phyloP scores from a whole-genome alignment of 2,329 filamentous ascomycete species.

The Trichoderma hamatum region DNA sequence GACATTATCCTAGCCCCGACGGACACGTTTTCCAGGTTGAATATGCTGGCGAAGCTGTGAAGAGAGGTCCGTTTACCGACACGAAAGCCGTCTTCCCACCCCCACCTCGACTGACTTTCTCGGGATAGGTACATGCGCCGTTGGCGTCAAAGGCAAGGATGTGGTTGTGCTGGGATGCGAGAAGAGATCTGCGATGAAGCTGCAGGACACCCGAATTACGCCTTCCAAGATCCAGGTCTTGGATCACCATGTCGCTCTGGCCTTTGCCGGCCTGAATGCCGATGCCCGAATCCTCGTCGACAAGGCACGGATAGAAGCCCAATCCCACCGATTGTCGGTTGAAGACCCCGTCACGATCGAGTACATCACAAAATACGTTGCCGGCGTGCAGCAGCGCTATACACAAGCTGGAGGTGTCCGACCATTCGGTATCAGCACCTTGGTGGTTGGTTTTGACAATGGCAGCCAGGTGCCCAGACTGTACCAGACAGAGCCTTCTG shows the following conservation, averaged over 20 bases:
- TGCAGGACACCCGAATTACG: constrained; percentile 98
- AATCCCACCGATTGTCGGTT: constrained; percentile 94
- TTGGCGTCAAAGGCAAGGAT: constrained; percentile 92
- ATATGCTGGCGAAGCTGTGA: constrained; percentile 98
- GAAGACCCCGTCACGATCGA: constrained; percentile 98
- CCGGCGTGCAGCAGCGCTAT: constrained; percentile 97
- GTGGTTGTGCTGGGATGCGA: constrained; percentile 97
- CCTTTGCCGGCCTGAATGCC: constrained; percentile 95
- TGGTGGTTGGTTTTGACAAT: constrained; percentile 98
- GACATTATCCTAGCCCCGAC: constrained; percentile 72
- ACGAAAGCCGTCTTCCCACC: constrained; percentile 2
- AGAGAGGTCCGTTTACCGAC: constrained; percentile 70
- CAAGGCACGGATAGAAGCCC: constrained; percentile 95
- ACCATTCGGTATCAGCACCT: constrained; percentile 97
- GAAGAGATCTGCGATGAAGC: constrained; percentile 98
- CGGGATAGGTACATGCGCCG: constrained; percentile 83
- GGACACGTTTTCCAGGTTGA: constrained; percentile 99
- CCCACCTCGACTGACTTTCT: constrained; percentile 22
- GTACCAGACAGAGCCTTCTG: constrained; percentile 98
- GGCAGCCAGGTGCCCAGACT: constrained; percentile 85
- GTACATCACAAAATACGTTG: constrained; percentile 99
- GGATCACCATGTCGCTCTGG: constrained; percentile 94
- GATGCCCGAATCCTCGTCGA: constrained; percentile 97
- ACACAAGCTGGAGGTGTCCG: constrained; percentile 97
- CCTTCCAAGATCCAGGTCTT: constrained; percentile 97